Conservation (phyloP, 805 yeast genomes). For the Wickerhamomyces strasburgensis region DNA sequence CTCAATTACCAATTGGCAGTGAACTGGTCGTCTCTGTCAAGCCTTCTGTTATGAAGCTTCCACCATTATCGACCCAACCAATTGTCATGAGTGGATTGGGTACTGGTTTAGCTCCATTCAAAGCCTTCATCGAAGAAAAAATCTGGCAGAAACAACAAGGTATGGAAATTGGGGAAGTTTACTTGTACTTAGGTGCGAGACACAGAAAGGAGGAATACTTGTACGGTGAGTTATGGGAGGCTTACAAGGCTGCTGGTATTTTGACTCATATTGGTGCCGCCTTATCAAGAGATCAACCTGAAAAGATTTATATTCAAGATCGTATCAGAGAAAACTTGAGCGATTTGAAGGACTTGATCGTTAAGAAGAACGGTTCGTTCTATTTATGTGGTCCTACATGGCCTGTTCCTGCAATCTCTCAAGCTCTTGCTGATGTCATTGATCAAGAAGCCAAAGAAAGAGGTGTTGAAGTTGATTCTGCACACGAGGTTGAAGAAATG, state of each 20-base stretch:
- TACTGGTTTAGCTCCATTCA: constrained; percentile 97
- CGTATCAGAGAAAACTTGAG: constrained; percentile 73
- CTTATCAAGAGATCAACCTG: constrained; percentile 93
- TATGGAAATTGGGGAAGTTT: constrained; percentile 80
- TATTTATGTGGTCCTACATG: constrained; percentile 98
- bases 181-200: constrained; percentile 87
- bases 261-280: constrained; percentile 97
- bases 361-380: constrained; percentile 76
- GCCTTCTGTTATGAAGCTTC: constrained; percentile 95
- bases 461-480: constrained; percentile 67
- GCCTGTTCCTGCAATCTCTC: constrained; percentile 97
- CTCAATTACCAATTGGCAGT: constrained; percentile 72
- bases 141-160: constrained; percentile 91
- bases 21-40: constrained; percentile 92
- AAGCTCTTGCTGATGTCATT: constrained; percentile 80
- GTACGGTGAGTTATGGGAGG: constrained; percentile 97
- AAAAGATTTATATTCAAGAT: constrained; percentile 93
- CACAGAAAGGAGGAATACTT: constrained; percentile 93
- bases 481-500: constrained; percentile 83
- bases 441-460: constrained; percentile 60
- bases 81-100: constrained; percentile 96
- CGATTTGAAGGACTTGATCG: constrained; percentile 75
- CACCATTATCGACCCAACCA: constrained; percentile 82
- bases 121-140: constrained; percentile 94
- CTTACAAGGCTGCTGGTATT: constrained; percentile 85